Conservation (phyloP, 176 grass and related monocot species). For the Luzula sylvatica region DNA sequence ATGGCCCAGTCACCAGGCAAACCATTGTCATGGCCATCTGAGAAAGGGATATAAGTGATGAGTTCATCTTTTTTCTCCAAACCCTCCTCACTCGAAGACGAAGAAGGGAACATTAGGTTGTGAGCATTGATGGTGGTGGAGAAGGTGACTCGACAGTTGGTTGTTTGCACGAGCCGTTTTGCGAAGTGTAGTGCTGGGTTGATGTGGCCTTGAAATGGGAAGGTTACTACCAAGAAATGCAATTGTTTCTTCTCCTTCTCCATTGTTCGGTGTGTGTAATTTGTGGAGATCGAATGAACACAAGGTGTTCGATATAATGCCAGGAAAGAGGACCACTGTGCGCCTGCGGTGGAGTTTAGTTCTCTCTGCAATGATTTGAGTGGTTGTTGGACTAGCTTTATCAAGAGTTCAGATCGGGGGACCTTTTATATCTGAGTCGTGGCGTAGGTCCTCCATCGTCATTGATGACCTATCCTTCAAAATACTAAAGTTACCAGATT, state of each 20-base stretch:
- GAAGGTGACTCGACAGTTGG: constrained; percentile 39
- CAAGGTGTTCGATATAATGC: no score
- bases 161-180: constrained; percentile 4
- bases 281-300: no score
- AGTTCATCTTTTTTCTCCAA: constrained; percentile 19
- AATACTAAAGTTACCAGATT: no score
- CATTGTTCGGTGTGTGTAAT: no score
- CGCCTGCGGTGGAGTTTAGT: no score
- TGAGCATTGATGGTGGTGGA: constrained; percentile 45
- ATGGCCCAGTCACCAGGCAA: neutral
- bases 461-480: no score
- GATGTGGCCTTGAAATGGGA: constrained; percentile 62
- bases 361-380: no score
- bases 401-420: no score
- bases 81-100: constrained; percentile 6
- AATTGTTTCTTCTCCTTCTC: neutral
- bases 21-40: constrained; percentile 20
- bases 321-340: no score
- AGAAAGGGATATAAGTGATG: constrained; percentile 10
- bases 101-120: constrained; percentile 42
- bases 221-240: constrained; percentile 56
- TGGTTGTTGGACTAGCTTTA: no score
- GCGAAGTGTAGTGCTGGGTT: constrained; percentile 56
- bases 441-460: no score
- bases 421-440: no score